Conservation (phyloP, 129 eudicot species). For the Sambucus nigra region DNA sequence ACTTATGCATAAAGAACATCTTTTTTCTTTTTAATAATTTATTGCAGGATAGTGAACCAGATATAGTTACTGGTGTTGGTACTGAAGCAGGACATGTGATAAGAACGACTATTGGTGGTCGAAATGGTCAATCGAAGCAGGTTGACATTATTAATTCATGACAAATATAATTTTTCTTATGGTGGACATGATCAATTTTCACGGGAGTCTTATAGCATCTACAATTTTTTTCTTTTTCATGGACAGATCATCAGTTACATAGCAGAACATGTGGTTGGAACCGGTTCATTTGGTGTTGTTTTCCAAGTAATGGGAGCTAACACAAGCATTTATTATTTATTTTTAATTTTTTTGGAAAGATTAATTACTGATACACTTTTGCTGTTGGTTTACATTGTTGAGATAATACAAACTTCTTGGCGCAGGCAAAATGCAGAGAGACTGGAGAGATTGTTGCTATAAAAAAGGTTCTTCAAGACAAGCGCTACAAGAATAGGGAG, state of each 20-base stretch:
- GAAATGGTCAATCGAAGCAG: slow-evolving; percentile 92
- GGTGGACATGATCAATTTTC: slow-evolving; percentile 7
- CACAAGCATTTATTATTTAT: background rate
- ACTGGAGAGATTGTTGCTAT: slow-evolving; percentile 97
- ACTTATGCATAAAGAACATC: slow-evolving; percentile 1
- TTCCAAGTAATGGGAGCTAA: slow-evolving; percentile 57
- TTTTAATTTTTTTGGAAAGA: background rate
- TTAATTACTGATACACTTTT: background rate
- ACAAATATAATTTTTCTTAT: background rate
- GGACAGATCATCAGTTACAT: slow-evolving; percentile 82
- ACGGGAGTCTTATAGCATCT: background rate
- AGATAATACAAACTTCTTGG: slow-evolving; percentile 6
- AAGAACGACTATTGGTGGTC: slow-evolving; percentile 83
- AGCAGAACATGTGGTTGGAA: slow-evolving; percentile 97
- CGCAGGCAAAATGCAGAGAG: slow-evolving; percentile 96
- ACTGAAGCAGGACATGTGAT: slow-evolving; percentile 94
- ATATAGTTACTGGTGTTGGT: slow-evolving; percentile 72
- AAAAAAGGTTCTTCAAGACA: slow-evolving; percentile 98
- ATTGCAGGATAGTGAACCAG: slow-evolving; percentile 92
- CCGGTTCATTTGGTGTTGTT: slow-evolving; percentile 97
- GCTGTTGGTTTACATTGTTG: background rate
- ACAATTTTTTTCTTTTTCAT: slow-evolving; percentile 14
- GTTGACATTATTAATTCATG: slow-evolving; percentile 24
- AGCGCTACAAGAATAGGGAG: slow-evolving; percentile 97
- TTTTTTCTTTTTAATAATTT: slow-evolving; percentile 3